Evolutionary conservation across 1,284 basidiomycete species (phyloP), one percentile per base, ranked within the genome.

Genomic region (Heterobasidion parviporum): DNA sequence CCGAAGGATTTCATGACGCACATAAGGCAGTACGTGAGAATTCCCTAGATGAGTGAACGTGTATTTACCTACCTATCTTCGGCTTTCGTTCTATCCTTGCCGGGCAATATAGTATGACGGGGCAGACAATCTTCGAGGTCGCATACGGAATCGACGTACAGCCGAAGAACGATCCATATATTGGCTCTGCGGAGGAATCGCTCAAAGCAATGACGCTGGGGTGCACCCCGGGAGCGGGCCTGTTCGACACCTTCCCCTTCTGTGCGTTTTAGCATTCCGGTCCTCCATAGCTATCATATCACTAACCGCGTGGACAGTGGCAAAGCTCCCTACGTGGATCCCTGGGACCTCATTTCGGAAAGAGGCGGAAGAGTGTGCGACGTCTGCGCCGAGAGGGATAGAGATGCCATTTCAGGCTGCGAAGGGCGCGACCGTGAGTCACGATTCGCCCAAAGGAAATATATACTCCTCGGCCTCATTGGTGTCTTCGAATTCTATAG

Each of bases 121-220:
- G 67, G 14, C 59, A 63, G 20, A 59, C 64, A 9, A 60, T 63
- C 7, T 62, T 65, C 59, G 60, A 60, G 45, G 58, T 66, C 7
- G 59, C 63, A 3, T 69, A 67, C 41, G 67, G 66, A 32, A 61
- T 66, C 50, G 60, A 70, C 50, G 60, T 74, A 20, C 61, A 64
- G 12, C 67, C 67, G 12, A 58, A 68, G 44, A 73, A 74, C 6
- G 77, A 78, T 55, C 59, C 69, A 12, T 79, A 74, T 59, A 72
- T 80, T 7, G 62, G 67, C 1, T 62, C 76, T 8, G 78, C 77
- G 3, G 77, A 68, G 55, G 57, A 62, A 15, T 64, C 65, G 1
- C 50, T 68, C 26, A 12, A 59, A 69, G 56, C 62, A 10, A 56
- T 67, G 5, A 63, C 56, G 5, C 45, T 56, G 10, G 63, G 62